Base-by-base conservation (phyloP, 345 rosid genomes). In the Melaleuca alternifolia region DNA sequence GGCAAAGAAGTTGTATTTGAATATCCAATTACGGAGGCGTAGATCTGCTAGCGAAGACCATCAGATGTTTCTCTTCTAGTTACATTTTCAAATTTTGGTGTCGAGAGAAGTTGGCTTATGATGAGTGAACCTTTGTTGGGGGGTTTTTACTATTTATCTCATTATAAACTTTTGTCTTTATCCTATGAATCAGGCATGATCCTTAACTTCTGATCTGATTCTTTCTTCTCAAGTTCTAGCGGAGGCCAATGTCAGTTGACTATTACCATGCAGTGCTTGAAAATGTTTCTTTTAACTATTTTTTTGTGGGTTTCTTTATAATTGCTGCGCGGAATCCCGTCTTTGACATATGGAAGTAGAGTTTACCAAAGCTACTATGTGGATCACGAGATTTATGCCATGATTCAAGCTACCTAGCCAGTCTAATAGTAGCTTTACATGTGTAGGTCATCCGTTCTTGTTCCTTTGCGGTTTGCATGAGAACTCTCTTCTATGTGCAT, bases 1-100 rank as follows among this genome's bases (percentile, higher is more conserved):
- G 99, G 99, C 26, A 95, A 91, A 90, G 99, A 96, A 85, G 92
- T 96, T 7, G 91, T 94, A 88, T 96, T 96, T 59, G 99, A 96
- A 88, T 96, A 85, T 87, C 96, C 96, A 15, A 86, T 88, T 20
- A 84, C 93, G 5, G 99, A 94, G 88, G 91, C 96, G 54, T 95
- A 91, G 85, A 86, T 51, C 41, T 71, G 48, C 81, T 71, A 2
- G 48, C 48, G 6, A 71, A 71, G 81, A 71, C 24, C 37, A 18
- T 18, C 81, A 18, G 14, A 71, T 71, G 81, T 71, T 71, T 71
- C 48, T 71, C 7, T 71, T 71, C 48, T 71, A 71, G 81, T 71
- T 37, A 37, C 48, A 71, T 71, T 37, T 37, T 2, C 81, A 71
- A 71, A 71, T 71, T 71, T 71, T 71, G 81, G 48, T 20, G 48